Percentiles rank a stretch among this genome's conserved stretches.
Conservation (phyloP, 768 basidiomycete species). For the Agaricus subrufescens region DNA sequence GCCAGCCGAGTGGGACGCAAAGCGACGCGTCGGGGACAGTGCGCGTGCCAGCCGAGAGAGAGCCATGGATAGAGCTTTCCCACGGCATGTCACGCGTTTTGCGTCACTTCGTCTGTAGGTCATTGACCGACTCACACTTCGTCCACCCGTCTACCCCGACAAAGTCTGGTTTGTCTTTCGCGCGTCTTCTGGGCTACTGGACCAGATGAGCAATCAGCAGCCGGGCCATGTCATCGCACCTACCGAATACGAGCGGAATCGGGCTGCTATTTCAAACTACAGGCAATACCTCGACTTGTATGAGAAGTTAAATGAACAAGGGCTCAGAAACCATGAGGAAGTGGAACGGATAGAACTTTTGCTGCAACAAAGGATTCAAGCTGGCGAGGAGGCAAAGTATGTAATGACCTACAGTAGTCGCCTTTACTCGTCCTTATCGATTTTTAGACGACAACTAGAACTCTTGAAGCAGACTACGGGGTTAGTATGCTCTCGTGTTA, state of each 20-base stretch:
- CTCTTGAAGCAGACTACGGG: background rate
- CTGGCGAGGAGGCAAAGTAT: constrained; percentile 44
- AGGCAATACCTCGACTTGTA: constrained; percentile 25
- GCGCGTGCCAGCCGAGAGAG: constrained; percentile 16
- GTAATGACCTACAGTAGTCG: constrained; percentile 16
- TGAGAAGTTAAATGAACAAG: constrained; percentile 37
- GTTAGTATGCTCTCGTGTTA: background rate
- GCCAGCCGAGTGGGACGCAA: constrained; percentile 45
- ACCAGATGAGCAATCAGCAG: background rate
- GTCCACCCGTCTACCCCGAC: background rate
- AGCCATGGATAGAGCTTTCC: constrained; percentile 16
- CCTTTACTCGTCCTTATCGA: background rate
- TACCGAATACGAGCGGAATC: constrained; percentile 12
- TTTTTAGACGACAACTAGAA: constrained; percentile 2
- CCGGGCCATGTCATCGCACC: constrained; percentile 2
- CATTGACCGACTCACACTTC: background rate
- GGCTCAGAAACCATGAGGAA: constrained; percentile 24
- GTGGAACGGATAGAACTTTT: constrained; percentile 12
- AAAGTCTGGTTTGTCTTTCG: background rate
- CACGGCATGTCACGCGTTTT: constrained; percentile 2
- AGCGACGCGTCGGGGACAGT: constrained; percentile 26
- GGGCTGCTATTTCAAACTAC: constrained; percentile 2
- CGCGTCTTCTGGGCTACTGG: background rate
- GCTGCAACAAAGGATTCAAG: constrained; percentile 24
- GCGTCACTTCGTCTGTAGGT: background rate